Evolutionary conservation across 2,329 filamentous ascomycete genomes (phyloP), one percentile per base, ranked within the genome.

Genomic region (Nothopassalora personata): DNA sequence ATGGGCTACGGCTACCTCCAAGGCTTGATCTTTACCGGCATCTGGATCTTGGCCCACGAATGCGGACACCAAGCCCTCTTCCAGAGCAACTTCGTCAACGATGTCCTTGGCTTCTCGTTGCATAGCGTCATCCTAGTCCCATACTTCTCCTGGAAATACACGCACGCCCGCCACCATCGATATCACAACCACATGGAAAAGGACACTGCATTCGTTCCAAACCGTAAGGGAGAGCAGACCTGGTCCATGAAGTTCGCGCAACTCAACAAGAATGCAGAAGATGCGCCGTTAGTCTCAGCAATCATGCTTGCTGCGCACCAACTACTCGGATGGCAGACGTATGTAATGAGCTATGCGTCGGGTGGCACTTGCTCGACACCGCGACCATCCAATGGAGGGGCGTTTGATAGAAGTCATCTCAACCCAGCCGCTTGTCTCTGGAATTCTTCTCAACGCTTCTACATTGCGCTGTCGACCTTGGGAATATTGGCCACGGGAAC

Each of bases 81-180:
- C n/a, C 72, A 75, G 23, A 78, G 82, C 71, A 75, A 75, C 51
- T 70, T 66, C 33, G 69, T 88, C 63, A 89, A 89, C 72, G 80
- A 87, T 68, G 71, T 79, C 15, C 76, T 85, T 57, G 87, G 87
- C 60, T 87, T 85, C 77, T 70, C 81, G 52, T 73, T 85, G n/a
- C 87, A 90, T 78, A 87, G 83, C 6, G 77, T 81, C 60, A 78
- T 89, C 43, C 72, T 87, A 62, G 86, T 87, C 2, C 87, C 87
- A 3, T 90, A 86, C 76, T 89, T 88, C 76, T 85, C 83, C 52
- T 90, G 87, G 87, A 85, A 87, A 75, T 85, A 84, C 71, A 86
- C 82, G 33, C 87, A 90, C 73, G 80, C 81, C 60, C 81, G 86
- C 53, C 87, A 90, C 74, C 87, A 90, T 75, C 82, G 82, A 64